Base-by-base conservation (phyloP, 768 basidiomycete genomes). In the Rhizopogon salebrosus region DNA sequence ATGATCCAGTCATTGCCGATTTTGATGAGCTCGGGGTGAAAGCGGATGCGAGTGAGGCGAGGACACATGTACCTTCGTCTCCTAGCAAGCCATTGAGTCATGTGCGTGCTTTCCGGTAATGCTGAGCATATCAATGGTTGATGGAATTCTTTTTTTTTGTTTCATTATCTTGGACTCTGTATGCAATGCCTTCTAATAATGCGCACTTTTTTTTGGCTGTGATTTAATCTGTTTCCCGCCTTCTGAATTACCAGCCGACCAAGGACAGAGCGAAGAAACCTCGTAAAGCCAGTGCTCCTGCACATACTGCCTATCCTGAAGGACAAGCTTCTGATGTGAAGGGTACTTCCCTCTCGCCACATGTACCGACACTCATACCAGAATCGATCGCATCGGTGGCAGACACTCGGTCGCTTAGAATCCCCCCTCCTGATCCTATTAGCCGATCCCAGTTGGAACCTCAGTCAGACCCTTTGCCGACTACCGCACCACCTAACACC, bases 21-120 rank as follows among this genome's bases (percentile, higher is more conserved):
- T 68, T 68, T 24, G 70, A 75, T 41, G 77, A 78, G 61, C 54
- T 75, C 41, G 75, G 75, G 41, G 60, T 58, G 56, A 72, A 56
- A 52, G 73, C 76, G 20, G 79, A 80, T 53, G 62, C 59, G 48
- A 59, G 59, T 54, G 56, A 66, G 55, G 56, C 38, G 18, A 56
- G 55, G 43, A 46, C n/a, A 18, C 41, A 46, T 34, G 49, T 48
- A 54, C 75, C 77, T 54, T 63, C 72, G 38, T 73, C 80, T 49
- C 69, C 79, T 56, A 77, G 80, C 58, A 84, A 82, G 66, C 84
- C 88, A 60, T 70, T 90, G 75, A 84, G 80, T 71, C 89, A 92
- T 83, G 89, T 92, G 82, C 87, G 89, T 90, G 79, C 80, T 76
- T 80, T 83, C 76, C 75, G 85, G 83, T 82, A 75, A 73, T 70